Evolutionary conservation across 352 stramenopile species (phyloP), one percentile per base, ranked within the genome.

Genomic region (Pythium monospermum): DNA sequence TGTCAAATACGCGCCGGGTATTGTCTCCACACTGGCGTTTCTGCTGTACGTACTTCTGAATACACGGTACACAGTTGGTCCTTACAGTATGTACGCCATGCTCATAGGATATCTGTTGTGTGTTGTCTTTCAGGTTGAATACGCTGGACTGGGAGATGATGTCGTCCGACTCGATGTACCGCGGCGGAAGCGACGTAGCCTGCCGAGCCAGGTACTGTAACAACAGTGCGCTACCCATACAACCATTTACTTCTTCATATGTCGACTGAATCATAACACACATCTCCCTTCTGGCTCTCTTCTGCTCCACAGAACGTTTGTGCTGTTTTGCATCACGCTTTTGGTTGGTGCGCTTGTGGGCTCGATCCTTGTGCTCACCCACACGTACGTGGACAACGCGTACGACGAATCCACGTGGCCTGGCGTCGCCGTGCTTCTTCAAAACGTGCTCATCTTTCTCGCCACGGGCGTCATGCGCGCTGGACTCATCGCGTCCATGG

Each of bases 121-220:
- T n/a, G 5, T 27, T 11, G 28, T 12, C 30, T 12, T n/a, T 0
- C 43, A 84, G 73, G 11, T 41, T 84, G 6, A 86, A 86, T 27
- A 81, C 72, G 26, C 59, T 86, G 13, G 70, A 86, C 57, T 86
- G 75, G 72, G 70, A 73, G 10, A 84, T 86, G 72, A 44, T 86
- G 2, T 69, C 45, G 18, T 23, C 57, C 23, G 66, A 82, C 36
- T 77, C 77, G 33, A 61, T 66, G 18, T 84, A 86, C 30, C 43
- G 32, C 30, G 28, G 19, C 41, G 70, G 72, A 8, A 61, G 63
- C 1, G 69, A 79, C 30, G 69, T 74, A 38, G 75, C 72, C 8
- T 67, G 48, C 8, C 57, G 66, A 51, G 75, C 75, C 22, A 56
- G 74, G 71, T 83, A 23, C n/a, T 43, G 40, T 30, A 31, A 10